Evolutionary conservation across 116 monocot species (phyloP).

Genomic region (Posidonia oceanica): DNA sequence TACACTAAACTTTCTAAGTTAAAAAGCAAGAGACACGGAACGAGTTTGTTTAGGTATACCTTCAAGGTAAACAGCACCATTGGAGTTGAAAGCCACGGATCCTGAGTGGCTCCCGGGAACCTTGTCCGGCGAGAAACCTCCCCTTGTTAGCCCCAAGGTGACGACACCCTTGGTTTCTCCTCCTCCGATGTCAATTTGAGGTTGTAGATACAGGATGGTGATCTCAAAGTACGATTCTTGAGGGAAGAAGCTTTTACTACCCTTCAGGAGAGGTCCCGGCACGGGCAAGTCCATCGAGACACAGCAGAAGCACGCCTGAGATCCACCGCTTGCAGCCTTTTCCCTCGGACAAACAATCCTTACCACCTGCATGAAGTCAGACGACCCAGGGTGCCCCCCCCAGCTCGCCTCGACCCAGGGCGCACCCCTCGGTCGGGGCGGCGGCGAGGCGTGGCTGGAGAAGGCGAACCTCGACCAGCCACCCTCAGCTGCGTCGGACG

Average conservation of each 20-base stretch:
- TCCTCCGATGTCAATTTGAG: not conserved
- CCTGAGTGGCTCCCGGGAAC: constrained; percentile 48
- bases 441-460: not conserved
- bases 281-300: constrained; percentile 51
- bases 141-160: constrained; percentile 43
- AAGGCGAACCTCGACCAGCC: constrained; percentile 77
- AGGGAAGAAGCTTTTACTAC: constrained; percentile 34
- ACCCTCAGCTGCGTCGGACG: constrained; percentile 38
- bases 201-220: constrained; percentile 38
- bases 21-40: no score
- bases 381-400: constrained; percentile 30
- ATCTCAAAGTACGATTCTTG: constrained; percentile 87
- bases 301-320: not conserved
- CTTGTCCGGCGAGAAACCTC: not conserved
- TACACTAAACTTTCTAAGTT: no score
- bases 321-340: not conserved
- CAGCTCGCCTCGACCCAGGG: constrained; percentile 5
- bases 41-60: constrained; percentile 22
- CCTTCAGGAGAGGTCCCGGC: constrained; percentile 46
- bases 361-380: constrained; percentile 72
- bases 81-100: constrained; percentile 70
- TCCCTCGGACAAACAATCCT: constrained; percentile 25
- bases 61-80: constrained; percentile 66
- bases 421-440: constrained; percentile 1
- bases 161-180: constrained; percentile 3